Evolutionary conservation across 2,329 filamentous ascomycete species (phyloP).

Genomic region (Ascocoryne sarcoides): DNA sequence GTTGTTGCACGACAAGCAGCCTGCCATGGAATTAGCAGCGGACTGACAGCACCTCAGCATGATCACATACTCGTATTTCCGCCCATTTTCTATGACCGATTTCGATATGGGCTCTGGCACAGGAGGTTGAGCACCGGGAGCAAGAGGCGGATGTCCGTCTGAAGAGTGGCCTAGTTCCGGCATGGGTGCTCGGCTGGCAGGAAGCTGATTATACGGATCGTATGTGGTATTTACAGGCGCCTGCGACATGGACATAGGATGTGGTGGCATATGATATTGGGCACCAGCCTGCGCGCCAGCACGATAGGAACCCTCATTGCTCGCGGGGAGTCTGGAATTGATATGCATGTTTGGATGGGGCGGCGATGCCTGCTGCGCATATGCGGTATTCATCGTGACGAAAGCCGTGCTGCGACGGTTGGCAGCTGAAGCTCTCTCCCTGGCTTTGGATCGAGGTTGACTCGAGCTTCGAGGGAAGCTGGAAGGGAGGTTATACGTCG

Average conservation of each 20-base stretch:
- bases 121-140: constrained; percentile 13
- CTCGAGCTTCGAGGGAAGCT: neutral
- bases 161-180: constrained; percentile 14
- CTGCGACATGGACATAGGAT: constrained; percentile 22
- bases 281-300: constrained; percentile 3
- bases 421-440: neutral
- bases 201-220: constrained; percentile 10
- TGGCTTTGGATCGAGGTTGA: neutral
- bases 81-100: constrained; percentile 14
- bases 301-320: constrained; percentile 9
- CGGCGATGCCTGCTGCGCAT: constrained; percentile 17
- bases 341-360: constrained; percentile 14
- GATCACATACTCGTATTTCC: constrained; percentile 25
- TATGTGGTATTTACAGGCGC: constrained; percentile 13
- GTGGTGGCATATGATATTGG: constrained; percentile 8
- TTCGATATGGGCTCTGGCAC: constrained; percentile 12
- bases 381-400: constrained; percentile 16
- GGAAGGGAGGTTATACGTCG: neutral
- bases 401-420: neutral
- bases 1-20: constrained; percentile 80
- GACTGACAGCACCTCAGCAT: neutral
- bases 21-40: constrained; percentile 33
- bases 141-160: constrained; percentile 10
- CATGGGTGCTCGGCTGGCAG: constrained; percentile 13
- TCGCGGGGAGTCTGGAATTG: constrained; percentile 2